A percentile compares a stretch with the other conserved stretches of the same genome.
These are phyloP conservation scores for Pyricularia grisea DNA, from an alignment of 2,329 filamentous ascomycete genomes.

Conservation along the genomic window DNA sequence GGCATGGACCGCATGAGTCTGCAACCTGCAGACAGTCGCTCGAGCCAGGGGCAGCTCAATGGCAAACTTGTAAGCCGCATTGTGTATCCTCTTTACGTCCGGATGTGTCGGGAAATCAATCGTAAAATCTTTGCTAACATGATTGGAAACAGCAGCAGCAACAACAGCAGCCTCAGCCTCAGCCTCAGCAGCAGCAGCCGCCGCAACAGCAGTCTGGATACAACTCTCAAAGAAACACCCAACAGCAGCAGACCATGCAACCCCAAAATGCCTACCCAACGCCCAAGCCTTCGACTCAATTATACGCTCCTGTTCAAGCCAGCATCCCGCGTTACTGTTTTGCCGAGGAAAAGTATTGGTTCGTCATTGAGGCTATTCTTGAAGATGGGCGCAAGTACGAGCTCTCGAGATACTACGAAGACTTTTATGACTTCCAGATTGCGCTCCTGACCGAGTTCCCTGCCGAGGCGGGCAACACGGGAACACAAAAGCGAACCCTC, in stretches of 20 bases:
- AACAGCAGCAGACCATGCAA: slow-evolving; percentile 12
- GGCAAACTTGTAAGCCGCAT: slow-evolving; percentile 1
- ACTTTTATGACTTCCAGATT: slow-evolving; percentile 99
- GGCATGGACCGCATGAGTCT: slow-evolving; percentile 75
- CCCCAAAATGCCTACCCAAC: slow-evolving; percentile 6
- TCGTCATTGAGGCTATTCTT: slow-evolving; percentile 84
- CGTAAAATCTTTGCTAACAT: neutral
- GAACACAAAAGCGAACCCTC: slow-evolving; percentile 67
- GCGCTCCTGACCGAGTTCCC: slow-evolving; percentile 87
- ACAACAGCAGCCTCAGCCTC: slow-evolving; percentile 21
- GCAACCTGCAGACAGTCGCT: slow-evolving; percentile 32
- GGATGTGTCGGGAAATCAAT: neutral
- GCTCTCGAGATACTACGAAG: slow-evolving; percentile 88
- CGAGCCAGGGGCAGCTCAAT: slow-evolving; percentile 1
- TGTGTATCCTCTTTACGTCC: neutral
- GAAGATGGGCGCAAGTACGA: slow-evolving; percentile 92
- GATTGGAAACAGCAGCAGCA: slow-evolving; percentile 11
- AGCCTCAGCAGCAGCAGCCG: slow-evolving; percentile 26
- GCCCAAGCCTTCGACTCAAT: slow-evolving; percentile 36
- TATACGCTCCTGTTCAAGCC: slow-evolving; percentile 71
- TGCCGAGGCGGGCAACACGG: slow-evolving; percentile 81
- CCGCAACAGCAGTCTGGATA: slow-evolving; percentile 25
- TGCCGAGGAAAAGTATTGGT: slow-evolving; percentile 98
- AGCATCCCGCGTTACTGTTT: slow-evolving; percentile 91
- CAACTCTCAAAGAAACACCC: slow-evolving; percentile 24